Percentiles rank a stretch among this genome's conserved stretches.
phyloP scores from a whole-genome alignment of 805 yeast species.

The Tetrapisispora fleetii region DNA sequence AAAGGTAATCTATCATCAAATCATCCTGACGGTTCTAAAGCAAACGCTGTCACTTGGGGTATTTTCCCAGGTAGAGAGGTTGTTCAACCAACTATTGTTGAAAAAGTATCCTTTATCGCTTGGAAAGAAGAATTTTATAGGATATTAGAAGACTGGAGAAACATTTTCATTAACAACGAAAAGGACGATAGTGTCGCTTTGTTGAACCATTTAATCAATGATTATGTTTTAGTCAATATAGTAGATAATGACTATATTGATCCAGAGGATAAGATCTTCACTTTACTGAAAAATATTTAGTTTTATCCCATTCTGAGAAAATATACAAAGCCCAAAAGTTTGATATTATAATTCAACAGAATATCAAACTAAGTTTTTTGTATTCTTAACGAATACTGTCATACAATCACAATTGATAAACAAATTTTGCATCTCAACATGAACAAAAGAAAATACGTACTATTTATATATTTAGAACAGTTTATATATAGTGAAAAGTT shows the following conservation, averaged over 20 bases:
- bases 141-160: conserved; percentile 72
- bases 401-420: neutral
- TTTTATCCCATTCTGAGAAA: neutral
- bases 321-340: neutral
- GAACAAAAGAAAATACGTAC: neutral
- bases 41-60: conserved; percentile 98
- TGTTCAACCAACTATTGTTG: conserved; percentile 92
- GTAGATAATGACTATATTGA: conserved; percentile 78
- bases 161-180: conserved; percentile 35
- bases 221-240: conserved; percentile 71
- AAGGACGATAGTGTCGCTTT: conserved; percentile 23
- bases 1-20: conserved; percentile 55
- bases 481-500: conserved; percentile 1
- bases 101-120: conserved; percentile 81
- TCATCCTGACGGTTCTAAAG: conserved; percentile 56
- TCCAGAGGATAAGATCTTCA: conserved; percentile 44
- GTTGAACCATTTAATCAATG: conserved; percentile 31
- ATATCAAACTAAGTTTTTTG: neutral
- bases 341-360: neutral
- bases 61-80: conserved; percentile 94
- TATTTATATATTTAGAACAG: neutral
- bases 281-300: conserved; percentile 30
- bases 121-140: conserved; percentile 95
- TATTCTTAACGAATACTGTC: neutral
- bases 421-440: conserved; percentile 2